Evolutionary conservation across 2,329 filamentous ascomycete species (phyloP).

Genomic region (Furcasterigmium furcatum): DNA sequence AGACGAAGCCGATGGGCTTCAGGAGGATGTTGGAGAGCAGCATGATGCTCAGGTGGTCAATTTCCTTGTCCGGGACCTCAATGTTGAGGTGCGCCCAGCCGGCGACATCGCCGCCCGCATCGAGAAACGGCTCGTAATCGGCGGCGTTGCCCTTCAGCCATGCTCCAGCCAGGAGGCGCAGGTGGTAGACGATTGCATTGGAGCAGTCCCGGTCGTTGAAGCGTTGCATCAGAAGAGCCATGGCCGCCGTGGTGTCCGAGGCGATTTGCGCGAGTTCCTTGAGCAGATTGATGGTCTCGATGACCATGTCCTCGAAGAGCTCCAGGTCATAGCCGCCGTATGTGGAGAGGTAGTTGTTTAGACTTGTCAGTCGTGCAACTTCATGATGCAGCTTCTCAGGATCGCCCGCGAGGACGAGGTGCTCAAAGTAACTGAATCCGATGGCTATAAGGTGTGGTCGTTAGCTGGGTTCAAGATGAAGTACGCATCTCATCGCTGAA

Average conservation of each 20-base stretch:
- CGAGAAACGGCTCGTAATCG: constrained; percentile 70
- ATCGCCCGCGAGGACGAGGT: constrained; percentile 67
- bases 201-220: constrained; percentile 74
- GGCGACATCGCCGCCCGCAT: constrained; percentile 53
- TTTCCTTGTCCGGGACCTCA: constrained; percentile 75
- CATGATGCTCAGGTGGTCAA: constrained; percentile 84
- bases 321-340: constrained; percentile 69
- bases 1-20: constrained; percentile 71
- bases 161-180: constrained; percentile 75
- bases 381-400: constrained; percentile 53
- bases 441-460: constrained; percentile 58
- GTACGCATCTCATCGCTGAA: no score
- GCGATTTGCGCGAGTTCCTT: constrained; percentile 58
- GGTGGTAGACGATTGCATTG: constrained; percentile 80
- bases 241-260: constrained; percentile 54
- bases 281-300: constrained; percentile 69
- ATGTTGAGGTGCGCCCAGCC: constrained; percentile 69
- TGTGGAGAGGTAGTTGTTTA: constrained; percentile 67
- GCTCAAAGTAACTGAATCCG: constrained; percentile 91
- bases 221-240: constrained; percentile 51
- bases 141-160: constrained; percentile 75
- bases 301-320: constrained; percentile 79
- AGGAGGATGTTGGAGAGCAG: constrained; percentile 77
- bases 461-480: not conserved
- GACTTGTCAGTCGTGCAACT: constrained; percentile 64